Evolutionary conservation across 805 yeast species (phyloP).

Genomic region (Candida odintsovae): DNA sequence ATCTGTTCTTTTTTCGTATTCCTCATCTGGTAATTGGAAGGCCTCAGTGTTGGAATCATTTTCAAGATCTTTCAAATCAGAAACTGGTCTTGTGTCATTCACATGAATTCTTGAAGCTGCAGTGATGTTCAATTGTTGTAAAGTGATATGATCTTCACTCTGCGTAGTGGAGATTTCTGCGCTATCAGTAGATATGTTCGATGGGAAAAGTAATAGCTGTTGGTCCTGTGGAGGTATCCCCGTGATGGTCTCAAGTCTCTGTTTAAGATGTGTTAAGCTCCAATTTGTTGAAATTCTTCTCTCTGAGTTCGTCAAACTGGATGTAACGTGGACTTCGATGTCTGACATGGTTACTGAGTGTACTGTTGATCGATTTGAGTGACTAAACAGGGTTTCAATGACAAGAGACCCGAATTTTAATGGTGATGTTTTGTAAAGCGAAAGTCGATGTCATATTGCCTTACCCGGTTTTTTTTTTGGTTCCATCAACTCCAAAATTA

Average conservation of each 20-base stretch:
- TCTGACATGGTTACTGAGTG: conserved; percentile 24
- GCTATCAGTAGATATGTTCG: conserved; percentile 24
- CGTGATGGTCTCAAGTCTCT: conserved; percentile 59
- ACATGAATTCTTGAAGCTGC: conserved; percentile 51
- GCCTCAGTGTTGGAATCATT: conserved; percentile 31
- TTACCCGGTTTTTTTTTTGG: not conserved
- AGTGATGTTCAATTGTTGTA: conserved; percentile 16
- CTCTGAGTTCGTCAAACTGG: conserved; percentile 64
- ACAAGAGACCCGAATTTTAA: not conserved
- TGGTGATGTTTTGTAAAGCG: not conserved
- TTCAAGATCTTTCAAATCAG: conserved; percentile 39
- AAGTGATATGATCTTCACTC: conserved; percentile 12
- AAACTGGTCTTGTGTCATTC: conserved; percentile 46
- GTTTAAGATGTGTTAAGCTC: conserved; percentile 47
- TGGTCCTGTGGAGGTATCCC: conserved; percentile 65
- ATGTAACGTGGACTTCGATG: conserved; percentile 52
- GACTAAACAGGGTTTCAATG: not conserved
- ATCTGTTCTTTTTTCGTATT: conserved; percentile 52
- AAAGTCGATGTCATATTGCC: not conserved
- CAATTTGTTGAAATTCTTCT: conserved; percentile 59
- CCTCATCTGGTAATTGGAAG: conserved; percentile 47
- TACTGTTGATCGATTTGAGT: not conserved
- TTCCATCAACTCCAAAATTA: not conserved
- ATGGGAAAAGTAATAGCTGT: conserved; percentile 40
- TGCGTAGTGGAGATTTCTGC: conserved; percentile 11